Percentiles rank a stretch among this genome's conserved stretches.
phyloP scores from a whole-genome alignment of 208 protist species.

The Acanthamoeba triangularis region DNA sequence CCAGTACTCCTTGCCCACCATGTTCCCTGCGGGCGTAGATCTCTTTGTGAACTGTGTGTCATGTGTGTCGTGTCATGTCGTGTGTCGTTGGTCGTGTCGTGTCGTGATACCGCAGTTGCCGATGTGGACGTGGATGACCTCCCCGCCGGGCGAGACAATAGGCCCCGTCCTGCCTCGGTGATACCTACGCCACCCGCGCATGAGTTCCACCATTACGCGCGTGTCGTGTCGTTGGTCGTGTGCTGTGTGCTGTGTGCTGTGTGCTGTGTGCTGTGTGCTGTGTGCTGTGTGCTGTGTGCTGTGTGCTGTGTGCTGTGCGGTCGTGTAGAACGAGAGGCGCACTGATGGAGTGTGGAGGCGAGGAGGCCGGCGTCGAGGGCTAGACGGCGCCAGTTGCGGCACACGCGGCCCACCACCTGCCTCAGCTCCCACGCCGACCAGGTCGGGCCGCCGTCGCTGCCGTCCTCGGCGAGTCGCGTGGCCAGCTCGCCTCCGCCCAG shows the following conservation, averaged over 20 bases:
- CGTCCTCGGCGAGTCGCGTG: neutral
- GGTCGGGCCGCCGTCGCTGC: neutral
- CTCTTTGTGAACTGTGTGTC: neutral
- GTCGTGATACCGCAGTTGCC: neutral
- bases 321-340: neutral
- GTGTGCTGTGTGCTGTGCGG: too few relatives aligned
- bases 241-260: neutral
- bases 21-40: neutral
- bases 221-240: too few relatives aligned
- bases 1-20: neutral
- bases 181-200: neutral
- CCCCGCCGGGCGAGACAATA: neutral
- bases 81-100: neutral
- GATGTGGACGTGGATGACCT: neutral
- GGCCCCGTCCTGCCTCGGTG: neutral
- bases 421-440: neutral
- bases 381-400: neutral
- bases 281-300: neutral
- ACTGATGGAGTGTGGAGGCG: neutral
- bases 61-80: neutral
- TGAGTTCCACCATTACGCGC: neutral
- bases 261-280: neutral
- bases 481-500: neutral
- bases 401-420: neutral
- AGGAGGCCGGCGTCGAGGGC: slow-evolving; percentile 10